Base-by-base conservation (phyloP, 148 eudicot genomes). In the Heliamphora exappendiculata region DNA sequence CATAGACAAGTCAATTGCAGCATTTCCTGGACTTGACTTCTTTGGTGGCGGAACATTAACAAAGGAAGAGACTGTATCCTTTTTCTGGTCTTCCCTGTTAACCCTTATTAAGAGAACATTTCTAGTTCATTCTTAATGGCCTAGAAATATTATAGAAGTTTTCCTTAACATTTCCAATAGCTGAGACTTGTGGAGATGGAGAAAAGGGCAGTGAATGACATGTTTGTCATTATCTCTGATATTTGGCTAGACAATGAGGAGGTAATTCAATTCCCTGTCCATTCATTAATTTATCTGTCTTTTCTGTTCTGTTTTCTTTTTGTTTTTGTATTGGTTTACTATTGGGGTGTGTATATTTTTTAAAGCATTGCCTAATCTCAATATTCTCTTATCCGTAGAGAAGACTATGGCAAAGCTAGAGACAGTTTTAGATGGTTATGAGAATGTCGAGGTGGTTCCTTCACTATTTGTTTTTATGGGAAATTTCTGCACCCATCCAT, bases 401-500 rank as follows among this genome's bases (percentile, higher is more conserved):
- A 84, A 94, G 98, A 94, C 97, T 59, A 85, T 95, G 92, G 87
- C 42, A 82, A 95, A 89, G 85, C 87, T 95, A 65, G 88, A 84
- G 76, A 85, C 80, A 62, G 89, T 92, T 68, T 84, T 95, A 49
- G 85, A 83, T 82, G 96, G 91, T 42, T 95, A 95, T 83, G 97
- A 95, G 67, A 80, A 84, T 65, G 88, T 88, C 58, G 90, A 87
- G 60, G 94, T 95, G 80, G 99, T 95, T 80, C 99, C 99, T 77
- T 95, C 97, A 81, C 82, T 95, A 73, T 95, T 95, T 85, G 91
- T 95, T 69, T 80, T 95, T 73, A 95, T 95, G 96, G 99, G 99
- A 70, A 91, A 87, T 79, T 95, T 92, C 82, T 95, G 94, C 73
- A 89, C 94, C 69, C 90, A 80, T 74, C 97, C 99, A 29, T 95